Evolutionary conservation across 768 basidiomycete genomes (phyloP).

Genomic region (Tephrocybe sp.): DNA sequence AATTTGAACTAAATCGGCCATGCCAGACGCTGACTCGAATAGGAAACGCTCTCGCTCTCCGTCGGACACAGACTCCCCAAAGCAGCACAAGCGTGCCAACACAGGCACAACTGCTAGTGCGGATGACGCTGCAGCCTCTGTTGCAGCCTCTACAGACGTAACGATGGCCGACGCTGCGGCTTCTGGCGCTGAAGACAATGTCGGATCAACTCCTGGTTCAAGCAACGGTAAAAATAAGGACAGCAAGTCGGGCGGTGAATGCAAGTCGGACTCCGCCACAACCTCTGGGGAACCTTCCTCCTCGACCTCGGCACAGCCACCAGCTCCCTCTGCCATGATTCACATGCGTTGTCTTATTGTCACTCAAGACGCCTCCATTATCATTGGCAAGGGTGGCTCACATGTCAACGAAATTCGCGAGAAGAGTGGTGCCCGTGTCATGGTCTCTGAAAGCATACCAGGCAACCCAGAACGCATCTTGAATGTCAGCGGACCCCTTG

Average conservation of each 20-base stretch:
- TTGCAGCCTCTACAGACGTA: constrained; percentile 55
- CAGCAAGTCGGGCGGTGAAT: constrained; percentile 33
- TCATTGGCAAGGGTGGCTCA: constrained; percentile 93
- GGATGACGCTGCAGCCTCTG: constrained; percentile 59
- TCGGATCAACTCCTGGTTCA: constrained; percentile 52
- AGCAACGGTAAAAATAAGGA: constrained; percentile 43
- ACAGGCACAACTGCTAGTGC: constrained; percentile 63
- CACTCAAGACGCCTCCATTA: constrained; percentile 98
- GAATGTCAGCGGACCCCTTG: constrained; percentile 93
- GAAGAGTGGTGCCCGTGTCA: constrained; percentile 93
- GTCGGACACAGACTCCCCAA: constrained; percentile 76
- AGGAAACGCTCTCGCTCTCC: constrained; percentile 88
- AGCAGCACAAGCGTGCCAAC: constrained; percentile 81
- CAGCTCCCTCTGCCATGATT: constrained; percentile 78
- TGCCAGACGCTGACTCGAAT: constrained; percentile 83
- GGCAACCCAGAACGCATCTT: constrained; percentile 99
- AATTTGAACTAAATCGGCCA: constrained; percentile 58
- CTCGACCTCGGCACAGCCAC: constrained; percentile 35
- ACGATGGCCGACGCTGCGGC: constrained; percentile 62
- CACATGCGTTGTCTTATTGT: constrained; percentile 99
- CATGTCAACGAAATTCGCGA: constrained; percentile 99
- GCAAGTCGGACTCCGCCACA: constrained; percentile 42
- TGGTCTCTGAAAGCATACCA: constrained; percentile 97
- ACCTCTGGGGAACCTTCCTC: constrained; percentile 51
- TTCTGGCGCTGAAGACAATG: constrained; percentile 52